A percentile compares a stretch with the other conserved stretches of the same genome.
Evolutionary conservation across 768 basidiomycete genomes (phyloP).

Genomic region (Trametes cinnabarina): DNA sequence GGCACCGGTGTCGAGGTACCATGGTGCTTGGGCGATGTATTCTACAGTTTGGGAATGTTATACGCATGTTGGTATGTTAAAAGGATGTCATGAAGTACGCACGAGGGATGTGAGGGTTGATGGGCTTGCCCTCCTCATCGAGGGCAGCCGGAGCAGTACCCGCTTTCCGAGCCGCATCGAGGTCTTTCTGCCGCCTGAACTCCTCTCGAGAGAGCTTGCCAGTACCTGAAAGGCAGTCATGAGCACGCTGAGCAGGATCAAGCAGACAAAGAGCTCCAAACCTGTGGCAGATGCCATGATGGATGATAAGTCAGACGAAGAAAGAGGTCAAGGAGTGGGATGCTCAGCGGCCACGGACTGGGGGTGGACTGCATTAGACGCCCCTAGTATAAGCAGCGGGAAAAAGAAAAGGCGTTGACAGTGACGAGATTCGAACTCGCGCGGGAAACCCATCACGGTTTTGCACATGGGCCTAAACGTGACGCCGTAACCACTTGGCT

Average conservation of each 20-base stretch:
- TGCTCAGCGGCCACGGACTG: neutral
- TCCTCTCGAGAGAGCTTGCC: conserved; percentile 94
- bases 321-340: neutral
- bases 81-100: neutral
- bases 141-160: conserved; percentile 96
- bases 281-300: conserved; percentile 23
- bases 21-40: conserved; percentile 98
- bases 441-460: conserved; percentile 58
- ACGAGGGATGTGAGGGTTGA: conserved; percentile 99
- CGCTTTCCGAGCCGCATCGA: conserved; percentile 97
- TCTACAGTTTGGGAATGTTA: conserved; percentile 45
- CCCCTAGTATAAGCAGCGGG: conserved; percentile 1
- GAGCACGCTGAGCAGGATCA: neutral
- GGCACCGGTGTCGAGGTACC: conserved; percentile 95
- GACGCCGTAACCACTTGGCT: conserved; percentile 62
- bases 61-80: no score
- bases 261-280: neutral
- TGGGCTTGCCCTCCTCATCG: conserved; percentile 91
- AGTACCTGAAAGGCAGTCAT: conserved; percentile 31
- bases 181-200: conserved; percentile 91
- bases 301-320: neutral
- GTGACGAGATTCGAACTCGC: conserved; percentile 62
- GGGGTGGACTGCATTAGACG: neutral
- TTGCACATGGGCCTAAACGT: conserved; percentile 46
- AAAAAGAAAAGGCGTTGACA: conserved; percentile 35